phyloP scores from a whole-genome alignment of 495 filamentous ascomycete genomes.

The Terfezia boudieri region DNA sequence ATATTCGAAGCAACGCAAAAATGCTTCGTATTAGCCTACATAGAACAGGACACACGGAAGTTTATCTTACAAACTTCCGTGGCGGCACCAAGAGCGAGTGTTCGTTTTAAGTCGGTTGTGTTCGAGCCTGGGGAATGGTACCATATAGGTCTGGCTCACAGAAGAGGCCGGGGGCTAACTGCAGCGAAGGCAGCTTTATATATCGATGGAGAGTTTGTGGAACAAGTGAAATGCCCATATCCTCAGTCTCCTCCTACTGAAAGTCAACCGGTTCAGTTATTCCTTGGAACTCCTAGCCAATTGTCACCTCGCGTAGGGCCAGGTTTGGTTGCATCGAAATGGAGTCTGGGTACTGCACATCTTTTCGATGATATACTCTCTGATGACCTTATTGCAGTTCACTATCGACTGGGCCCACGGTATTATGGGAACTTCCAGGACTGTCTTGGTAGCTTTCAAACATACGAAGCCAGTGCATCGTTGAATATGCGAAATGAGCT shows the following conservation, averaged over 20 bases:
- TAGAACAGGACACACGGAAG: slow-evolving; percentile 84
- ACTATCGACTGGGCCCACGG: slow-evolving; percentile 66
- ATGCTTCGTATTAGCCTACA: slow-evolving; percentile 81
- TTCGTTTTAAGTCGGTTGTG: slow-evolving; percentile 63
- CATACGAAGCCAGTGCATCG: slow-evolving; percentile 82
- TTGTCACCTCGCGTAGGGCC: slow-evolving; percentile 60
- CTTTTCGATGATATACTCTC: slow-evolving; percentile 71
- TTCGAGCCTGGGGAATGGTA: slow-evolving; percentile 71
- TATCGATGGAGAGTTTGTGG: slow-evolving; percentile 79
- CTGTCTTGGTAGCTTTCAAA: slow-evolving; percentile 86
- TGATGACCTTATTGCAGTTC: slow-evolving; percentile 78
- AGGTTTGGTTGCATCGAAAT: slow-evolving; percentile 51
- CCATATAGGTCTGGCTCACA: slow-evolving; percentile 71
- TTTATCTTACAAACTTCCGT: slow-evolving; percentile 95
- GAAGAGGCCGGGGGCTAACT: slow-evolving; percentile 41
- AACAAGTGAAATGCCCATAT: slow-evolving; percentile 76
- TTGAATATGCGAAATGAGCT: slow-evolving; percentile 79
- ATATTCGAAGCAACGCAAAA: slow-evolving; percentile 82
- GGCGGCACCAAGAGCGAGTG: slow-evolving; percentile 61
- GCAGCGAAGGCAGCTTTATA: slow-evolving; percentile 73
- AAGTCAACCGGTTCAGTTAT: slow-evolving; percentile 61
- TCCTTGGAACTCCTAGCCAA: slow-evolving; percentile 81
- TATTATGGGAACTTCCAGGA: slow-evolving; percentile 95
- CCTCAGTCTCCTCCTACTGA: slow-evolving; percentile 43
- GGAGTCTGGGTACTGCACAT: slow-evolving; percentile 77